Conservation (phyloP, 441 rosid species). For the Populus hybrid region DNA sequence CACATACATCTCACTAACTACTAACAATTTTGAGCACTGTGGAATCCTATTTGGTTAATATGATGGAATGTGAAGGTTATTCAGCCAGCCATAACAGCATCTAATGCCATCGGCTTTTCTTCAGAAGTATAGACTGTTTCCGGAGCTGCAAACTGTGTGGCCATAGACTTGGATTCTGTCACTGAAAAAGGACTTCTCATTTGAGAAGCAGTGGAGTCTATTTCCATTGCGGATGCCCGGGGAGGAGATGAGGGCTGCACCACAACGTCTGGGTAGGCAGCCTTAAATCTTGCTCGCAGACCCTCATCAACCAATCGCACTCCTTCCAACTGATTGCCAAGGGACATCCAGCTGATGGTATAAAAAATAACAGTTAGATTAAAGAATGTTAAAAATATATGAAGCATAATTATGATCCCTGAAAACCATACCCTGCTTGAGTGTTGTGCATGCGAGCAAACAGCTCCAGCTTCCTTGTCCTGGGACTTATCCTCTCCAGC, state of each 20-base stretch:
- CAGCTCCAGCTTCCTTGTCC: slow-evolving; percentile 89
- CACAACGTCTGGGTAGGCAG: slow-evolving; percentile 81
- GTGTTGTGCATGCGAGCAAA: slow-evolving; percentile 99
- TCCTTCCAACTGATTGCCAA: slow-evolving; percentile 89
- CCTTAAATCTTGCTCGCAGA: slow-evolving; percentile 84
- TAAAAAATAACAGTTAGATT: neutral
- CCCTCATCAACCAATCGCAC: slow-evolving; percentile 90
- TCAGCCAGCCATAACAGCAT: slow-evolving; percentile 39
- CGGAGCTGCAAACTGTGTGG: slow-evolving; percentile 28
- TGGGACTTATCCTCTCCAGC: slow-evolving; percentile 96
- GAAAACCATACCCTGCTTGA: slow-evolving; percentile 72
- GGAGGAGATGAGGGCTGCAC: slow-evolving; percentile 94
- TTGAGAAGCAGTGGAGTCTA: slow-evolving; percentile 47
- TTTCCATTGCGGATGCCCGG: slow-evolving; percentile 75
- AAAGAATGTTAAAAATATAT: neutral
- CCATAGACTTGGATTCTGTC: slow-evolving; percentile 43
- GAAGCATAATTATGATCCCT: neutral
- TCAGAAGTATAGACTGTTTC: slow-evolving; percentile 34
- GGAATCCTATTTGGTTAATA: neutral
- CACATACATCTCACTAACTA: neutral
- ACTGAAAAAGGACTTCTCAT: slow-evolving; percentile 49
- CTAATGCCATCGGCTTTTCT: slow-evolving; percentile 41
- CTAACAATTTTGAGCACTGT: neutral
- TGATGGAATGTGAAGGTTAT: neutral
- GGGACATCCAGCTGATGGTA: slow-evolving; percentile 77